Evolutionary conservation across 1,284 basidiomycete genomes (phyloP), one percentile per base, ranked within the genome.

Genomic region (Apiotrichum laibachii): DNA sequence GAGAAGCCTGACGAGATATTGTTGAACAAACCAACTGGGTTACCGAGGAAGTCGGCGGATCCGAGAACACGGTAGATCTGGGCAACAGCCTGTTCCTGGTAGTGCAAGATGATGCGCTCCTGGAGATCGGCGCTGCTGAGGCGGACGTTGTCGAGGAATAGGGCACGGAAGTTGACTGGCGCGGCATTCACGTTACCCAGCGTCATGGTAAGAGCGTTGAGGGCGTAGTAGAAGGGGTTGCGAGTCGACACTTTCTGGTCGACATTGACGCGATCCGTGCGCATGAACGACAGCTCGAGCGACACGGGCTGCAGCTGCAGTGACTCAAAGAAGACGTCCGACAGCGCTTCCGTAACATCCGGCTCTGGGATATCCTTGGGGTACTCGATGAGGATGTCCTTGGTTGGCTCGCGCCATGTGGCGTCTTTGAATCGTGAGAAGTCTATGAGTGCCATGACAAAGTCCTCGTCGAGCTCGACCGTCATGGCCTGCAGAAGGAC

Each of bases 1-100:
- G 90, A 89, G 10, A 99, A 92, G n/a, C 96, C 96, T 26, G 93
- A 97, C 72, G 92, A 95, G 72, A 99, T 94, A 72, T 98, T 99
- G 63, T 91, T 97, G 82, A 99, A 99, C 53, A 99, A 82, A 15
- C 95, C 95, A 34, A 98, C 92, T 7, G 95, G 95, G 65, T 81
- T 81, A 35, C 81, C 82, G 42, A 85, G 70, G 80, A 99, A 97
- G 78, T 99, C 95, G 0, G 95, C 94, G 5, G 92, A 95, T 33
- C 96, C 96, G 10, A 99, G 83, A 33, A 99, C 91, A 34, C 96
- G 88, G 77, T 99, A 98, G 12, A 99, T 82, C 75, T 99, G 96
- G 34, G 91, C 88, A 34, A 97, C 82, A 55, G 97, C 85, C 69
- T 97, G 94, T 77, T 97, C 92, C 50, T 90, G 85, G 75, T 99